Evolutionary conservation across 768 basidiomycete species (phyloP).

Genomic region (Lentinula sp.): DNA sequence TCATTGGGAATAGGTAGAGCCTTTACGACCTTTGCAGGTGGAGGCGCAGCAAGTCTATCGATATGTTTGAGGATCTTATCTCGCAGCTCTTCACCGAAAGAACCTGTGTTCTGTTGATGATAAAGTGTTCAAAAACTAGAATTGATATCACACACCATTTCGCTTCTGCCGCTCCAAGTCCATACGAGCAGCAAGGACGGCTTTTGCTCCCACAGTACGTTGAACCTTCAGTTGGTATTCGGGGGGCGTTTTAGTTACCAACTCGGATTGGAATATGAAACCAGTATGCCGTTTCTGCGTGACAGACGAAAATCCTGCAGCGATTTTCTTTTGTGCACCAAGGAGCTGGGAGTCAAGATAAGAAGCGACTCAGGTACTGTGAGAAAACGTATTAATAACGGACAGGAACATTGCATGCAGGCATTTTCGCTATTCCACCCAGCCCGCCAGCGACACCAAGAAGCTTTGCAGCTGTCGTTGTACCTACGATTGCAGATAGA

Average conservation of each 20-base stretch:
- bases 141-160: conserved; percentile 54
- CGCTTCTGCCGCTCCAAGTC: conserved; percentile 82
- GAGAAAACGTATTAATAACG: conserved; percentile 22
- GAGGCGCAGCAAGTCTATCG: conserved; percentile 87
- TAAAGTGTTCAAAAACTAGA: conserved; percentile 1
- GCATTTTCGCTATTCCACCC: conserved; percentile 86
- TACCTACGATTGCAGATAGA: conserved; percentile 96
- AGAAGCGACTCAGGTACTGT: not conserved
- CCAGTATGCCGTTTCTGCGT: conserved; percentile 91
- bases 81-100: conserved; percentile 75
- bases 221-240: conserved; percentile 92
- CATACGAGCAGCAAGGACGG: conserved; percentile 85
- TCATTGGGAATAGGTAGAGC: conserved; percentile 93
- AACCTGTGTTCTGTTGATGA: conserved; percentile 31
- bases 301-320: conserved; percentile 84
- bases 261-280: conserved; percentile 91
- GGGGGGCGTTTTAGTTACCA: conserved; percentile 78
- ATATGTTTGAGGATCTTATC: conserved; percentile 93
- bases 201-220: conserved; percentile 90
- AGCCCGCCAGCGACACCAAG: conserved; percentile 96
- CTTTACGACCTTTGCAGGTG: conserved; percentile 89
- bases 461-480: conserved; percentile 96
- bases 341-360: conserved; percentile 53
- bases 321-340: conserved; percentile 89
- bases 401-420: conserved; percentile 91